These are phyloP conservation scores for Paramecium sonneborni DNA, from an alignment of 73 alveolate genomes.

Conservation along the genomic window DNA sequence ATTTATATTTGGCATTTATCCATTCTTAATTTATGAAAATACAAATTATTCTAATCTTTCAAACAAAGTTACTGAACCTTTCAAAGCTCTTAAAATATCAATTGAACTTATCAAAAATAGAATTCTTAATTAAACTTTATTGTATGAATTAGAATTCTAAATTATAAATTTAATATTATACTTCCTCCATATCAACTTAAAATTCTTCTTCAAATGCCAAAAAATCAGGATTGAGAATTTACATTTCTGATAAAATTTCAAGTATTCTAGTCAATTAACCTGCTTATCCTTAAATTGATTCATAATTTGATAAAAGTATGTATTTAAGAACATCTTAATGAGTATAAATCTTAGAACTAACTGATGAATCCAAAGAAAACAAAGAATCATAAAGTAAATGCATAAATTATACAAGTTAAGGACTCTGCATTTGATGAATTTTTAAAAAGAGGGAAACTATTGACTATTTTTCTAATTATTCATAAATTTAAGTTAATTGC, in stretches of 20 bases:
- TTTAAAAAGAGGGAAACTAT: neutral
- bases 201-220: neutral
- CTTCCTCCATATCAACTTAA: neutral
- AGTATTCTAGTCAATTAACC: neutral
- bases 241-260: neutral
- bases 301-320: neutral
- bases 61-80: neutral
- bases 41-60: constrained; percentile 12
- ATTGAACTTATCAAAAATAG: constrained; percentile 5
- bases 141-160: neutral
- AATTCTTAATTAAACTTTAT: neutral
- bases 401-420: neutral
- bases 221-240: constrained; percentile 1
- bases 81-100: constrained; percentile 43
- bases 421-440: neutral
- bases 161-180: neutral
- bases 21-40: neutral
- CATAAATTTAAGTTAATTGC: neutral
- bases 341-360: neutral
- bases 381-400: constrained; percentile 9
- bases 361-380: neutral
- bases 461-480: neutral
- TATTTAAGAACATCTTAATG: constrained; percentile 9
- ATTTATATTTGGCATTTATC: neutral
- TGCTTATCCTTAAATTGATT: neutral